A percentile compares a stretch with the other conserved stretches of the same genome.
These are phyloP conservation scores for Gymnopilus dilepis DNA, from an alignment of 768 basidiomycete genomes.

Conservation along the genomic window DNA sequence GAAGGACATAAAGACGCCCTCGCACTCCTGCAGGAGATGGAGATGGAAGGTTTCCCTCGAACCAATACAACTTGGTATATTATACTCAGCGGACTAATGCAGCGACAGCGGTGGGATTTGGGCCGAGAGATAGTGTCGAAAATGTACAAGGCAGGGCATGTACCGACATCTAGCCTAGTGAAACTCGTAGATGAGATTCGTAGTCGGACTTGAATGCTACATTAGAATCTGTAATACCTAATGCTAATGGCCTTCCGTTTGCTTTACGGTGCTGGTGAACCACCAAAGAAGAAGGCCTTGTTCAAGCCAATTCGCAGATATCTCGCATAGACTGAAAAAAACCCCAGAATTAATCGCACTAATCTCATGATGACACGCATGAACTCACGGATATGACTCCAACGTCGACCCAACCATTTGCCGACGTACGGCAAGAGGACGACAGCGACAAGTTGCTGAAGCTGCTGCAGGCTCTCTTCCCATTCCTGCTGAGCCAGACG, in stretches of 20 bases:
- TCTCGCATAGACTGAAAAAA: conserved; percentile 64
- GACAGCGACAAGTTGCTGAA: conserved; percentile 79
- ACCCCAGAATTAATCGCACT: conserved; percentile 5
- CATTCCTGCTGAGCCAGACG: conserved; percentile 87
- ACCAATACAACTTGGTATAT: conserved; percentile 79
- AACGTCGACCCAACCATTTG: conserved; percentile 86
- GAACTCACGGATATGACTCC: conserved; percentile 83
- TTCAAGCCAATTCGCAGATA: conserved; percentile 69
- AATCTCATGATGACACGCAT: conserved; percentile 1
- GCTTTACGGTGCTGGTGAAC: conserved; percentile 7
- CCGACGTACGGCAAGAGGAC: conserved; percentile 87
- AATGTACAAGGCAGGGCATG: conserved; percentile 55
- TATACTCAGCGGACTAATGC: conserved; percentile 66
- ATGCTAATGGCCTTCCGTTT: not conserved
- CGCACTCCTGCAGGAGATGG: conserved; percentile 67
- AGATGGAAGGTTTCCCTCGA: conserved; percentile 47
- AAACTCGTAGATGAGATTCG: conserved; percentile 56
- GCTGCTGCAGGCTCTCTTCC: conserved; percentile 88
- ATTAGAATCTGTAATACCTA: not conserved
- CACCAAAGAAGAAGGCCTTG: conserved; percentile 65
- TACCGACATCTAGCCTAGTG: conserved; percentile 49
- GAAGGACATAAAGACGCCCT: conserved; percentile 62
- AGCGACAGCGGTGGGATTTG: conserved; percentile 60
- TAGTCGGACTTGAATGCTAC: conserved; percentile 16
- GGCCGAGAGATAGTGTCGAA: conserved; percentile 66